These are phyloP conservation scores for Leccinum pellstonianum DNA, from an alignment of 768 basidiomycete species.

Conservation along the genomic window DNA sequence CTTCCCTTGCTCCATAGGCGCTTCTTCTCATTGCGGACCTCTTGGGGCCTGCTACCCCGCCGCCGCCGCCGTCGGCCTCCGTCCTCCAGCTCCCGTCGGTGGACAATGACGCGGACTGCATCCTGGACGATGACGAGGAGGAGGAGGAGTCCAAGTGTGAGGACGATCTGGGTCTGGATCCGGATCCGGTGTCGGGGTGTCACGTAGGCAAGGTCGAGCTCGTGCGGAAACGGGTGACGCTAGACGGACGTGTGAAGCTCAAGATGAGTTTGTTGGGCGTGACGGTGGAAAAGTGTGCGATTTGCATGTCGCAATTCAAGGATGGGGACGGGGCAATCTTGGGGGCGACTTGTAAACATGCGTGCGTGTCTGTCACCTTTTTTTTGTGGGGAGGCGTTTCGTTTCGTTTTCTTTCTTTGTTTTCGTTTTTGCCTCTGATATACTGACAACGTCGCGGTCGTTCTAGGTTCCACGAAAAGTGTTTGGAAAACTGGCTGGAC, in stretches of 20 bases:
- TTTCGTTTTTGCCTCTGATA: neutral
- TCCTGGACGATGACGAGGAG: conserved; percentile 2
- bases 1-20: conserved; percentile 39
- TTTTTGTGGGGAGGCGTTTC: neutral
- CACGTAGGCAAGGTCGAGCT: conserved; percentile 52
- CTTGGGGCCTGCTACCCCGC: conserved; percentile 50
- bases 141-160: neutral
- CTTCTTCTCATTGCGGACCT: conserved; percentile 60
- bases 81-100: neutral
- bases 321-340: conserved; percentile 54
- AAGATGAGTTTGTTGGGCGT: conserved; percentile 65
- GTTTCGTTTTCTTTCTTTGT: neutral
- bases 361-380: conserved; percentile 31
- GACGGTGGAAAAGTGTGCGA: conserved; percentile 66
- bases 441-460: neutral
- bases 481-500: conserved; percentile 61
- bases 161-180: neutral
- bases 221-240: conserved; percentile 54
- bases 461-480: conserved; percentile 57
- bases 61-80: conserved; percentile 8
- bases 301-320: conserved; percentile 72
- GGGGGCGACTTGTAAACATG: conserved; percentile 60
- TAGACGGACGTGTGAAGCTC: conserved; percentile 67
- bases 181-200: conserved; percentile 10
- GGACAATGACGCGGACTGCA: conserved; percentile 9